These are phyloP conservation scores for Testicularia cyperi DNA, from an alignment of 1,284 basidiomycete genomes.

Conservation along the genomic window DNA sequence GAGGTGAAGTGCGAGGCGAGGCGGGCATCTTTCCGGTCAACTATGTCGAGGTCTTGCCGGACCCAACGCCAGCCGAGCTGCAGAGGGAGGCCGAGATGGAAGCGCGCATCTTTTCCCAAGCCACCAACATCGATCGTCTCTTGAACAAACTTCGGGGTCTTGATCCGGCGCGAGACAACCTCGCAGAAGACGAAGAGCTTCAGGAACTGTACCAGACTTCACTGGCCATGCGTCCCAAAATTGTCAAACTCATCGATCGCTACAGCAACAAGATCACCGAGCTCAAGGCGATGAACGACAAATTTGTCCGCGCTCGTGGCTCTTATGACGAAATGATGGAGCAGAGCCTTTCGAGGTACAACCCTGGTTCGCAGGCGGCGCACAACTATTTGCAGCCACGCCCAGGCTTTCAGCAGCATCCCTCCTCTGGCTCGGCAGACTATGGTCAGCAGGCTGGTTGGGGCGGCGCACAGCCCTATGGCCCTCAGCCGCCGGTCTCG, in stretches of 20 bases:
- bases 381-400: conserved; percentile 28
- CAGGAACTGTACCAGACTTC: conserved; percentile 90
- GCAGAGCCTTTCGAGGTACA: conserved; percentile 75
- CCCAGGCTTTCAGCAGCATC: conserved; percentile 30
- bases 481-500: no score
- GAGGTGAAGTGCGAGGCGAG: conserved; percentile 85
- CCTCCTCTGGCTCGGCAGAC: conserved; percentile 22
- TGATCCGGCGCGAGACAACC: conserved; percentile 74
- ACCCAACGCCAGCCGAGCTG: conserved; percentile 76
- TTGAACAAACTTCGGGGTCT: conserved; percentile 76
- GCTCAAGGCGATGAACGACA: conserved; percentile 84
- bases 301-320: conserved; percentile 76
- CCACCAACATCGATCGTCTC: conserved; percentile 82
- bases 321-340: conserved; percentile 91
- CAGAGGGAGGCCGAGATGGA: conserved; percentile 85
- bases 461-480: no score
- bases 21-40: conserved; percentile 98
- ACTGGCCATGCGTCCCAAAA: conserved; percentile 86
- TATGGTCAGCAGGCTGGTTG: no score
- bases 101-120: conserved; percentile 79
- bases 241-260: conserved; percentile 93
- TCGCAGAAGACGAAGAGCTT: conserved; percentile 85
- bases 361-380: conserved; percentile 38
- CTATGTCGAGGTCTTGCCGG: conserved; percentile 89
- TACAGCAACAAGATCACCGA: conserved; percentile 68